Conservation (phyloP, 176 grass and related monocot species). For the Aegilops longissima region DNA sequence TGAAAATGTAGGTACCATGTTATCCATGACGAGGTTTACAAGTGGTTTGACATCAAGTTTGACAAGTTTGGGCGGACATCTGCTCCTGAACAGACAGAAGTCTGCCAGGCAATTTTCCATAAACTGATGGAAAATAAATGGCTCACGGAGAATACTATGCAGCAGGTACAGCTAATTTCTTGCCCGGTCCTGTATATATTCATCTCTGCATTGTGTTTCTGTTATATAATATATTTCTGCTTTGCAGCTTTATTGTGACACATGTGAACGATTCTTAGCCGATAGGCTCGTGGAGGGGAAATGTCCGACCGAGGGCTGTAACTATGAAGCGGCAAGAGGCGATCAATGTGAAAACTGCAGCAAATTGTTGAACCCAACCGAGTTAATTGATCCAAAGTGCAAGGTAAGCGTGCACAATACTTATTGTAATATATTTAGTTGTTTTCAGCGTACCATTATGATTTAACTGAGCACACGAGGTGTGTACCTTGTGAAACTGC, state of each 20-base stretch:
- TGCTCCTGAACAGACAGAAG: constrained; percentile 75
- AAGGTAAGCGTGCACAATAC: constrained; percentile 54
- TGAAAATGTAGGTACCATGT: constrained; percentile 68
- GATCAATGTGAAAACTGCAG: constrained; percentile 98
- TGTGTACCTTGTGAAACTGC: not conserved
- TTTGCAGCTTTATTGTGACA: constrained; percentile 86
- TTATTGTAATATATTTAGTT: not conserved
- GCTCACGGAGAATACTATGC: constrained; percentile 95
- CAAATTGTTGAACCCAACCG: constrained; percentile 89
- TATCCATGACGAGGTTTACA: constrained; percentile 83
- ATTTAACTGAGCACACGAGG: constrained; percentile 1
- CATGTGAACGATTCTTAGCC: constrained; percentile 82
- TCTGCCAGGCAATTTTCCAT: constrained; percentile 90
- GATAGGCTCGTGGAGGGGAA: constrained; percentile 91
- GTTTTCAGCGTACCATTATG: not conserved
- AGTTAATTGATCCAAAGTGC: constrained; percentile 90
- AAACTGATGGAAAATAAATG: constrained; percentile 94
- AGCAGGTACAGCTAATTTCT: constrained; percentile 62
- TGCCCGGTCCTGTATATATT: not conserved
- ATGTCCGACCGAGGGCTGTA: constrained; percentile 77
- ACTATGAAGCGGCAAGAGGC: constrained; percentile 72
- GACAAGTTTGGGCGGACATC: constrained; percentile 95
- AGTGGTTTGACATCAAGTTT: constrained; percentile 98
- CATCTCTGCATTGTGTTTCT: constrained; percentile 20
- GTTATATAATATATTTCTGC: not conserved